These are phyloP conservation scores for Pueraria montana DNA, from an alignment of 306 rosid species.

Conservation along the genomic window DNA sequence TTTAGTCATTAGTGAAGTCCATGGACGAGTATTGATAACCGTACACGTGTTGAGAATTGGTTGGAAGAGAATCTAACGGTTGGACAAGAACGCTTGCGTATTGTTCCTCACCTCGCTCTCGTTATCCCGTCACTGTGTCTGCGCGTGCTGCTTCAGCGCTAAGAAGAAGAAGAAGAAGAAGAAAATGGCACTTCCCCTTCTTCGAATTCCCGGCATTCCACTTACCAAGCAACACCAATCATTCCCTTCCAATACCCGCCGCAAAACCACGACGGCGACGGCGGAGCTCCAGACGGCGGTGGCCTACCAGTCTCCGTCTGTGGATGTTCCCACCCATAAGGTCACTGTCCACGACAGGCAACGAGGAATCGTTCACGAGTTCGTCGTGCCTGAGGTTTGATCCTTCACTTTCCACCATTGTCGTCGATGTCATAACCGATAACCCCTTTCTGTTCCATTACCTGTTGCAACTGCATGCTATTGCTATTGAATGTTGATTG, in stretches of 20 bases:
- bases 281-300: constrained; percentile 72
- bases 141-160: not conserved
- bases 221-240: constrained; percentile 40
- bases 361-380: constrained; percentile 85
- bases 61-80: constrained; percentile 52
- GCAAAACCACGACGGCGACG: constrained; percentile 43
- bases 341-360: constrained; percentile 89
- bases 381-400: constrained; percentile 87
- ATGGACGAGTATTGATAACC: too few species aligned
- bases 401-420: constrained; percentile 7
- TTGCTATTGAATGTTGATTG: too few species aligned
- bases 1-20: too few species aligned
- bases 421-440: not conserved
- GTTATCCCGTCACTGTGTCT: constrained; percentile 46
- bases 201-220: constrained; percentile 62
- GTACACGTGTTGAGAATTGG: constrained; percentile 38
- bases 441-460: not conserved
- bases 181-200: constrained; percentile 65
- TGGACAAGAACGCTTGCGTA: constrained; percentile 30
- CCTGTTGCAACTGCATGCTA: constrained; percentile 3
- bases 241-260: constrained; percentile 54
- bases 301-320: constrained; percentile 47
- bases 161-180: constrained; percentile 37
- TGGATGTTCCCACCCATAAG: constrained; percentile 68
- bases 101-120: constrained; percentile 13